Base-by-base conservation (phyloP, 2,329 filamentous ascomycete species). In the Colletotrichum chlorophyti region DNA sequence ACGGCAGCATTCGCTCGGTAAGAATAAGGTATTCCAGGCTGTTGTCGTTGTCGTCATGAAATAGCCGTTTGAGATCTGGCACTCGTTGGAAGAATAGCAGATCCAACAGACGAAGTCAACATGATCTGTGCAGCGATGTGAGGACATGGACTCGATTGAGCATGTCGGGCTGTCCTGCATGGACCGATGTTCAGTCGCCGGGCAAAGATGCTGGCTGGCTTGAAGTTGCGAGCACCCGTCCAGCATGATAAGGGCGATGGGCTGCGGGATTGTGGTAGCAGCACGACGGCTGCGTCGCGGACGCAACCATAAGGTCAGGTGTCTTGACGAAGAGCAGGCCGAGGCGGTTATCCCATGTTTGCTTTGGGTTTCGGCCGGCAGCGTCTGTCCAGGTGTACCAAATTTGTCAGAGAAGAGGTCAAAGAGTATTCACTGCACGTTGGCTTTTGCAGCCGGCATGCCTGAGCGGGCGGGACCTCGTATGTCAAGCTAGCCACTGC, bases 341-440 rank as follows among this genome's bases (percentile, higher is more conserved):
- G 29, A 21, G 12, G 37, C 37, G 35, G 11, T 27, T 29, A 31
- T 60, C 43, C 51, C 51, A 49, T 50, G 17, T 58, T 11, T 50
- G 26, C n/a, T 19, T 31, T 26, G 49, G 51, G 17, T 49, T 43
- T 29, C 34, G 31, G 17, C 43, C 32, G 45, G 21, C 37, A 40
- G 31, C 17, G 19, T 29, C 51, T 57, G 38, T 23, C 38, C 32
- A 34, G 43, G 38, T 60, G 51, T 32, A 57, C 57, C 45, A 49
- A 45, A 45, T 21, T 50, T 60, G 57, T 60, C 57, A 57, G 17
- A 50, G 27, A 34, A 40, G 57, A 57, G 51, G 43, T 24, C 57
- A 32, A 45, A 50, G 57, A 19, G 35, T 23, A 14, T 12, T 27
- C 40, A 34, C n/a, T n/a, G 4, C 17, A 23, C 31, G 24, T 23